Evolutionary conservation across 31 red algal species (phyloP), one percentile per base, ranked within the genome.

Genomic region (Odonthalia washingtoniensis): DNA sequence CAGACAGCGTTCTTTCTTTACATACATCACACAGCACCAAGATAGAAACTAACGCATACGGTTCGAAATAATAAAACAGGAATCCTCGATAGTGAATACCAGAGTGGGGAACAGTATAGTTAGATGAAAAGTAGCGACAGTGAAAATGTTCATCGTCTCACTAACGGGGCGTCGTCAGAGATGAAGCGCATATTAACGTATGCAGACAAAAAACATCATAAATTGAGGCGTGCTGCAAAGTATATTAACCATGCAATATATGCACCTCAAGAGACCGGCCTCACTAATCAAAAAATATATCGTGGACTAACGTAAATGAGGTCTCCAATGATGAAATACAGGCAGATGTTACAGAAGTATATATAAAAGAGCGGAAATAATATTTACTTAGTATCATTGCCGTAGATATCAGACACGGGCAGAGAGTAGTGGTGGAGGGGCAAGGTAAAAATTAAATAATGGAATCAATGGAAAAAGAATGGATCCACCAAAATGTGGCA

Each of bases 401-500:
- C 32, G 34, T 65, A 33, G 24, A n/a, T 31, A 81, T 46, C 5
- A 36, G 28, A 35, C 5, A 69, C 43, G 65, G 81, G 32, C 64
- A 84, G 28, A 31, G 81, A 72, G 38, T 70, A 12, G 72, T 84
- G 2, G 62, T 32, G 4, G 63, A 5, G 1, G 72, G 27, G 18
- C 16, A 40, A 41, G 39, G 31, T 38, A 32, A 4, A 41, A 5
- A 17, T 12, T 5, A 60, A 62, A 81, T 81, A 46, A 65, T 35
- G 5, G 34, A 65, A 24, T 35, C 30, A n/a, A 43, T 81, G 16
- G 43, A 81, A 65, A 65, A 43, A 16, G 77, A 81, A 30, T 81
- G 77, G 77, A 81, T 81, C 27, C 65, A 65, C 52, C 77, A 65
- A 5, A 43, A 60, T 42, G 77, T 6, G 5, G 43, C 77, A 14